A percentile compares a stretch with the other conserved stretches of the same genome.
Conservation (phyloP, 1,139 yeast species). For the Kodamaea alishanica region DNA sequence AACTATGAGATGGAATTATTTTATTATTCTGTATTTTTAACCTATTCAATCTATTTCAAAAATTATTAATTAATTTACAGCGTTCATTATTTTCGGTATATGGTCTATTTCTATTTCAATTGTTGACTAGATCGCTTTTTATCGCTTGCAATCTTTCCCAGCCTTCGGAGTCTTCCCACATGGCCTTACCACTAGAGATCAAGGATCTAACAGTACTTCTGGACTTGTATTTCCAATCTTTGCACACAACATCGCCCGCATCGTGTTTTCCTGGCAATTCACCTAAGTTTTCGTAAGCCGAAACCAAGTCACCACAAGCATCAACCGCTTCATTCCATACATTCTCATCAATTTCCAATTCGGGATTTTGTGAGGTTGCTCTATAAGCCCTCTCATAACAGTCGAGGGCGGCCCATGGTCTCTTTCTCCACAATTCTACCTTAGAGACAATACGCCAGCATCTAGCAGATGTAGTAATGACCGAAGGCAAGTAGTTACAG, state of each 20-base stretch:
- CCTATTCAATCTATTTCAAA: no score
- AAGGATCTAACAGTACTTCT: conserved; percentile 67
- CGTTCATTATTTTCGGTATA: conserved; percentile 5
- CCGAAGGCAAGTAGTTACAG: conserved; percentile 60
- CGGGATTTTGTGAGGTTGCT: conserved; percentile 62
- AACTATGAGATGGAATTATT: no score
- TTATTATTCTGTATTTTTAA: no score
- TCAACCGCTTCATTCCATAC: conserved; percentile 82
- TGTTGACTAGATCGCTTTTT: conserved; percentile 37
- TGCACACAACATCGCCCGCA: conserved; percentile 80
- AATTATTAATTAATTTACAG: no score
- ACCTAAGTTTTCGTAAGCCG: conserved; percentile 86
- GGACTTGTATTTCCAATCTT: conserved; percentile 89
- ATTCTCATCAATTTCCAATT: conserved; percentile 55
- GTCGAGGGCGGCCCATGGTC: conserved; percentile 85
- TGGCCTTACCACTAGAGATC: conserved; percentile 72
- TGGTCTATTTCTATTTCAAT: no score
- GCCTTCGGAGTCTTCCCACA: conserved; percentile 79
- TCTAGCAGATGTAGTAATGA: conserved; percentile 67
- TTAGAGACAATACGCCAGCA: conserved; percentile 82
- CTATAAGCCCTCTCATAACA: conserved; percentile 86
- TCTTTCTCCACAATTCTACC: conserved; percentile 82
- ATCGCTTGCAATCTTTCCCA: conserved; percentile 63
- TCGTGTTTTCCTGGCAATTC: conserved; percentile 82
- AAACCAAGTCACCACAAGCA: conserved; percentile 72